Evolutionary conservation across 2,329 filamentous ascomycete species (phyloP).

Genomic region (Ampelomyces quisqualis): DNA sequence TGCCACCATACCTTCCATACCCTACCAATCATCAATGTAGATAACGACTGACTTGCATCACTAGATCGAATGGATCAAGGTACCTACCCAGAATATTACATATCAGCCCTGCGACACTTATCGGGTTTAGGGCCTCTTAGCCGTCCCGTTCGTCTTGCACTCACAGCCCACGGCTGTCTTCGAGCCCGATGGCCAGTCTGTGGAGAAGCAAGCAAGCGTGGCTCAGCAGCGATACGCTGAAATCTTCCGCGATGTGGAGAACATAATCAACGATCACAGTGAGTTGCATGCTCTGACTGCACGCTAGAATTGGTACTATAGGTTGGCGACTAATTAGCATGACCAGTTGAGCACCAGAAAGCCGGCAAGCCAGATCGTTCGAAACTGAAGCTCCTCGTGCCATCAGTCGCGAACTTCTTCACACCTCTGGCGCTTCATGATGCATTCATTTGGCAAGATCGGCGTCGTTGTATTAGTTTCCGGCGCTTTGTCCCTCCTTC

Average conservation of each 20-base stretch:
- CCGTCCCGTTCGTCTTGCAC: constrained; percentile 93
- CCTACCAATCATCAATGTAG: neutral
- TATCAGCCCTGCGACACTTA: too few relatives aligned
- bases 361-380: constrained; percentile 68
- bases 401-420: constrained; percentile 90
- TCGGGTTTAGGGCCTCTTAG: constrained; percentile 66
- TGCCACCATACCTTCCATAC: neutral
- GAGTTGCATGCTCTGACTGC: constrained; percentile 23
- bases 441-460: constrained; percentile 89
- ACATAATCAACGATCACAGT: constrained; percentile 91
- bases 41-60: constrained; percentile 12
- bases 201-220: constrained; percentile 72
- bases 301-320: neutral
- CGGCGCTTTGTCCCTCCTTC: constrained; percentile 91
- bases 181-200: constrained; percentile 64
- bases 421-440: constrained; percentile 82
- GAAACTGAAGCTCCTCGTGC: constrained; percentile 89
- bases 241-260: constrained; percentile 91
- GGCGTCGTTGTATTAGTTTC: constrained; percentile 80
- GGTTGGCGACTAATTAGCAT: too few relatives aligned
- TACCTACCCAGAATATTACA: too few relatives aligned
- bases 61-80: constrained; percentile 89
- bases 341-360: constrained; percentile 68
- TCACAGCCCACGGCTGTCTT: constrained; percentile 90
- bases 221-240: constrained; percentile 89